Percentiles rank a stretch among this genome's conserved stretches.
These are phyloP conservation scores for Salvia sclarea DNA, from an alignment of 305 asterid genomes.

Conservation along the genomic window DNA sequence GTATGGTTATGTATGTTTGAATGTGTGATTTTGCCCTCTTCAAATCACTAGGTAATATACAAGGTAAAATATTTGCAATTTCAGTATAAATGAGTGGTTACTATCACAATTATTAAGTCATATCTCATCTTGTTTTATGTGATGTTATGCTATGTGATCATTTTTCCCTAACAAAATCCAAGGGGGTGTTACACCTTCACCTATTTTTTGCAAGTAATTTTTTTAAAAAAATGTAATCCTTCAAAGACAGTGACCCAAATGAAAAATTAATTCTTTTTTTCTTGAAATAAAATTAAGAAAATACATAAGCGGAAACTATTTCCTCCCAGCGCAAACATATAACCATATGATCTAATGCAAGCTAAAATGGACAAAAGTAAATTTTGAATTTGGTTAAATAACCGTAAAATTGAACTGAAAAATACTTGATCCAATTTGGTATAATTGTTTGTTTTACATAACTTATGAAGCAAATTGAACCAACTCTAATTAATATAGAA, in stretches of 20 bases:
- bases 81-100: background rate
- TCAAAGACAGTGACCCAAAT: background rate
- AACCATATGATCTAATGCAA: background rate
- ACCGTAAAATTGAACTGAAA: background rate
- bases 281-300: background rate
- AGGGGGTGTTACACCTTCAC: background rate
- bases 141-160: background rate
- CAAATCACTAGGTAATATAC: background rate
- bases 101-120: background rate
- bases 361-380: background rate
- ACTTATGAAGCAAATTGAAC: no score
- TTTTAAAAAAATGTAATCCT: background rate
- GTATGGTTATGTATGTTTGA: background rate
- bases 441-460: no score
- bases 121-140: background rate
- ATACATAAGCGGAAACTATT: background rate
- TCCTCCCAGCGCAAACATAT: background rate
- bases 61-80: background rate
- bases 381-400: background rate
- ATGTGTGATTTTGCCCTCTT: background rate
- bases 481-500: background rate
- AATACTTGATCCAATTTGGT: background rate
- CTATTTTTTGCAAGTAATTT: background rate
- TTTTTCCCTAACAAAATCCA: background rate
- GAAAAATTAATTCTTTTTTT: no score